phyloP scores from a whole-genome alignment of 2,329 filamentous ascomycete species.

The Sphaerulina populicola region DNA sequence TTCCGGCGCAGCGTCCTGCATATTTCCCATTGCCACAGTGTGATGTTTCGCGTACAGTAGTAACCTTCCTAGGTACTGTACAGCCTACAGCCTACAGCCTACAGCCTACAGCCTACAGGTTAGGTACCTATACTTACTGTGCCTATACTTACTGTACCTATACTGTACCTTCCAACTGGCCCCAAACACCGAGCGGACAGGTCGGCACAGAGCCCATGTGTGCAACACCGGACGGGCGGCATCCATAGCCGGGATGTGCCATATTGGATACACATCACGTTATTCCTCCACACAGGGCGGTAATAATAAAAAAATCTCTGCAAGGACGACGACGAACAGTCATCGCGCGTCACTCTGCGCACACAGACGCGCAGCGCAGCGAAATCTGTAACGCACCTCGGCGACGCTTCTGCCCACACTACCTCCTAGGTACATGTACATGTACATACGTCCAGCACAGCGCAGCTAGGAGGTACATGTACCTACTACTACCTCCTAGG shows the following conservation, averaged over 20 bases:
- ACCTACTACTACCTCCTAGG: too few species aligned
- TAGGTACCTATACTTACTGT: too few species aligned
- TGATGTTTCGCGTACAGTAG: conserved; percentile 7
- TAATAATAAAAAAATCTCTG: too few species aligned
- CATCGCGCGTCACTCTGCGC: conserved; percentile 18
- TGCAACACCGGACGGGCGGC: conserved; percentile 12
- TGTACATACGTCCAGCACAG: too few species aligned
- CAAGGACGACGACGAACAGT: conserved; percentile 9
- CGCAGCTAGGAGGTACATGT: too few species aligned
- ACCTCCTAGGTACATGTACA: too few species aligned
- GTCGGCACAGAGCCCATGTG: conserved; percentile 15
- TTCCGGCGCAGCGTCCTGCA: not conserved
- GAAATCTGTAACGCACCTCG: not conserved
- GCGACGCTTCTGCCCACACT: too few species aligned
- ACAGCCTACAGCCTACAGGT: too few species aligned
- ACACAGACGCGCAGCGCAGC: conserved; percentile 5
- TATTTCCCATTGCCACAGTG: not conserved
- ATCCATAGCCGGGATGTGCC: conserved; percentile 15
- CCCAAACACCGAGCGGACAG: not conserved
- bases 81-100: too few species aligned
- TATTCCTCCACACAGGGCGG: conserved; percentile 7
- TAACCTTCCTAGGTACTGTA: too few species aligned
- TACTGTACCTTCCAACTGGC: too few species aligned
- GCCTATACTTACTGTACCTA: too few species aligned
- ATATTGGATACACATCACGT: not conserved